Evolutionary conservation across 2,329 filamentous ascomycete species (phyloP).

Genomic region (Nemania diffusa): DNA sequence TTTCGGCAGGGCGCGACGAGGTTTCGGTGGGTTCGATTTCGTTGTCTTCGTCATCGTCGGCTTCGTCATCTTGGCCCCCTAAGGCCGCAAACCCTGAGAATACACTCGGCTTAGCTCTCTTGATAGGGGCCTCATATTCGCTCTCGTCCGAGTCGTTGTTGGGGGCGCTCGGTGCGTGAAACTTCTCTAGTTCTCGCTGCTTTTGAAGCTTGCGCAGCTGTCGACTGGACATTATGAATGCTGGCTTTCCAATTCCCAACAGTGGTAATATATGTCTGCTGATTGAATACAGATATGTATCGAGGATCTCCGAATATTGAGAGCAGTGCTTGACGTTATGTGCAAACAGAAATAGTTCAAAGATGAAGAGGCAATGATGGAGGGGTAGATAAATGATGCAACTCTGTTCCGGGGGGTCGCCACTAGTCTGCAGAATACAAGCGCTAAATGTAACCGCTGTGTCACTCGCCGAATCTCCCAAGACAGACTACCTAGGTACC

Average conservation of each 20-base stretch:
- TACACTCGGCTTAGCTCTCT: conserved; percentile 56
- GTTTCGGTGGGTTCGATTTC: conserved; percentile 48
- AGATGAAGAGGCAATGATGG: not conserved
- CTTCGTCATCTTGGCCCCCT: conserved; percentile 56
- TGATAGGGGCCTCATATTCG: conserved; percentile 49
- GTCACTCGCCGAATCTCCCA: not conserved
- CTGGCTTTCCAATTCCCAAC: not conserved
- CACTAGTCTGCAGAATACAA: too few species aligned
- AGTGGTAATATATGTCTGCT: not conserved
- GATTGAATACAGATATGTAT: not conserved
- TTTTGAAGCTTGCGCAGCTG: conserved; percentile 55
- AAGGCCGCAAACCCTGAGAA: conserved; percentile 64
- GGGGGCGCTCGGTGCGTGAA: conserved; percentile 51
- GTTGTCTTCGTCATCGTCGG: conserved; percentile 53
- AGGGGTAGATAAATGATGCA: conserved; percentile 22
- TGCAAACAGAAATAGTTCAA: not conserved
- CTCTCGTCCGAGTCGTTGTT: conserved; percentile 52
- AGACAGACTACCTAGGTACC: not conserved
- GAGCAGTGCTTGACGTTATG: not conserved
- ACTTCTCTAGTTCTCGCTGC: conserved; percentile 58
- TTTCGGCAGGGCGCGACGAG: conserved; percentile 32
- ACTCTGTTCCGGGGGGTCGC: not conserved
- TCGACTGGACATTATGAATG: conserved; percentile 47
- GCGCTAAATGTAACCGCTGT: not conserved
- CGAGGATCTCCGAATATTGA: not conserved